Base-by-base conservation (phyloP, 1,284 basidiomycete genomes). In the Fomes fomentarius region DNA sequence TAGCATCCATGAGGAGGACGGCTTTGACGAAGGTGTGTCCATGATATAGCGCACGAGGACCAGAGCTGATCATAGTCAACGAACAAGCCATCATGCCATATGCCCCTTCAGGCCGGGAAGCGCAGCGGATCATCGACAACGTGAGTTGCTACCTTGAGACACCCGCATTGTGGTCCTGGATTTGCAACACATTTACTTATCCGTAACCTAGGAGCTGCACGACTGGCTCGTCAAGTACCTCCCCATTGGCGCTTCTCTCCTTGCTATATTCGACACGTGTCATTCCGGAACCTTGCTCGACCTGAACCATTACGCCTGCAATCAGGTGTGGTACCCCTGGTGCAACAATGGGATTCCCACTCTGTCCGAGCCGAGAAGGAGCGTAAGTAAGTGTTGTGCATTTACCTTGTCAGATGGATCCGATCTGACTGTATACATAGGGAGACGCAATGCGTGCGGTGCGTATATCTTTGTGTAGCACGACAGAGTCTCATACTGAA, bases 221-320 rank as follows among this genome's bases (percentile, higher is more conserved):
- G 56, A 63, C 21, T 61, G 63, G 48, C 69, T 80, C 11, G 71
- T 78, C 12, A 59, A 74, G 14, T 61, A 67, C 9, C 68, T 81
- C 21, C 76, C 78, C n/a, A 52, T 54, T 5, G 77, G 73, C 8
- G 69, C 68, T 26, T 69, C 66, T 31, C 64, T 80, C 17, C 70
- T 77, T n/a, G 76, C 77, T 3, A 67, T 81, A 5, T 74, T 80
- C 46, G 78, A 80, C 60, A 74, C 77, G 0, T 79, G 77, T 49
- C 76, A 78, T 52, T 78, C 76, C 0, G 77, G 73, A 0, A 76
- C 77, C 0, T 50, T 80, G 30, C 67, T 80, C 1, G 76, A 80
- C 52, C 65, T 79, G 2, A 69, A 73, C 0, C 77, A 80, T 54
- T 71, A 71, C 50, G 68, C 71, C 0, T 80, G 77, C 54, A 78